A percentile compares a stretch with the other conserved stretches of the same genome.
phyloP scores from a whole-genome alignment of 306 rosid species.

The Casuarina glauca region DNA sequence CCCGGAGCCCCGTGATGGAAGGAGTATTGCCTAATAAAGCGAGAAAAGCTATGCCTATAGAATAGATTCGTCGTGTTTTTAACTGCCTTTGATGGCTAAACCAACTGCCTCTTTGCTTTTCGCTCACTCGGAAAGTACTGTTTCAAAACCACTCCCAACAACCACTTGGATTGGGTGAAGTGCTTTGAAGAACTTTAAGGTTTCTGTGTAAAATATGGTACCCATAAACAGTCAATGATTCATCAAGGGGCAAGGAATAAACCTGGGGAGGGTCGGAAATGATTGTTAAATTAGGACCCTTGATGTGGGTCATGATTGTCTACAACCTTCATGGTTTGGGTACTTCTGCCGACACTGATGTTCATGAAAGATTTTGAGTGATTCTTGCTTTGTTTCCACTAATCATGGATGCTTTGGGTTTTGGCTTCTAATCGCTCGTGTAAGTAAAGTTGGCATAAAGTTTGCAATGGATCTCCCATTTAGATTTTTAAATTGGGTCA shows the following conservation, averaged over 20 bases:
- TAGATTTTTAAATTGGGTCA: constrained; percentile 26
- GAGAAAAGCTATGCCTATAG: constrained; percentile 23
- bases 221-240: constrained; percentile 22
- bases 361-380: constrained; percentile 21
- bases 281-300: constrained; percentile 25
- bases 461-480: constrained; percentile 44
- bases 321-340: constrained; percentile 9
- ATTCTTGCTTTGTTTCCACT: constrained; percentile 19
- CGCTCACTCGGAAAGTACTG: constrained; percentile 7
- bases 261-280: background rate
- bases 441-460: constrained; percentile 22
- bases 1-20: constrained; percentile 36
- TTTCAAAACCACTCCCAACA: constrained; percentile 27
- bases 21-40: constrained; percentile 32
- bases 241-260: constrained; percentile 20
- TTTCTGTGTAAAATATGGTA: constrained; percentile 15
- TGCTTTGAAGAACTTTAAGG: constrained; percentile 8
- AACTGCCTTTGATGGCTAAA: constrained; percentile 31
- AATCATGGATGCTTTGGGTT: constrained; percentile 28
- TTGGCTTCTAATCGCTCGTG: constrained; percentile 19
- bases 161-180: constrained; percentile 33
- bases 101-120: constrained; percentile 23
- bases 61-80: constrained; percentile 32
- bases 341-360: constrained; percentile 41
- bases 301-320: constrained; percentile 6